These are phyloP conservation scores for Yamadazyma aaseri DNA, from an alignment of 1,139 yeast genomes.

Conservation along the genomic window DNA sequence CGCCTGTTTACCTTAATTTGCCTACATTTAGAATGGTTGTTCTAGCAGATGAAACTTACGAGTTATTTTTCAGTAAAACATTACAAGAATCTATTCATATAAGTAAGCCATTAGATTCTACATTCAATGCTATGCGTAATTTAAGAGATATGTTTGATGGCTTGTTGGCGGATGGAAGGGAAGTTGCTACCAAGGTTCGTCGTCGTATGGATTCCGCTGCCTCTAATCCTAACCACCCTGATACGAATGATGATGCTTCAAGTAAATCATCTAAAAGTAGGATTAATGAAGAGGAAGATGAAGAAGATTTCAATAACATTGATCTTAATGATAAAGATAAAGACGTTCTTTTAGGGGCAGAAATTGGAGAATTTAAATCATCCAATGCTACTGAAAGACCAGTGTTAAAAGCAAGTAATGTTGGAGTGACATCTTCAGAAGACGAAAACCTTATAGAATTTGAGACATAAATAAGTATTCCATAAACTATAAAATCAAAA, in stretches of 20 bases:
- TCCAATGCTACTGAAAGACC: conserved; percentile 7
- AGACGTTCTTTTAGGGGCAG: conserved; percentile 47
- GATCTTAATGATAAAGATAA: conserved; percentile 48
- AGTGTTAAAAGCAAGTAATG: conserved; percentile 20
- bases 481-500: neutral
- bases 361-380: conserved; percentile 31
- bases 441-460: conserved; percentile 26
- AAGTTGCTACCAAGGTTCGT: conserved; percentile 85
- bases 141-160: conserved; percentile 90
- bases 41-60: conserved; percentile 91
- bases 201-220: conserved; percentile 79
- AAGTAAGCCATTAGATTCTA: conserved; percentile 49
- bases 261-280: conserved; percentile 26
- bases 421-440: conserved; percentile 6
- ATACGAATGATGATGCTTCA: conserved; percentile 26
- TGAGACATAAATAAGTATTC: conserved; percentile 17
- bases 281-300: conserved; percentile 35
- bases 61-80: conserved; percentile 71
- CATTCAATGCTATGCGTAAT: conserved; percentile 52
- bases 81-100: conserved; percentile 67
- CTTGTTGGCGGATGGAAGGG: conserved; percentile 84
- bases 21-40: conserved; percentile 95
- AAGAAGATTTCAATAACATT: conserved; percentile 49
- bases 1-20: conserved; percentile 71
- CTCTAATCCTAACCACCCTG: conserved; percentile 15